phyloP scores from a whole-genome alignment of 2,329 filamentous ascomycete species.

The Albifimbria verrucaria region DNA sequence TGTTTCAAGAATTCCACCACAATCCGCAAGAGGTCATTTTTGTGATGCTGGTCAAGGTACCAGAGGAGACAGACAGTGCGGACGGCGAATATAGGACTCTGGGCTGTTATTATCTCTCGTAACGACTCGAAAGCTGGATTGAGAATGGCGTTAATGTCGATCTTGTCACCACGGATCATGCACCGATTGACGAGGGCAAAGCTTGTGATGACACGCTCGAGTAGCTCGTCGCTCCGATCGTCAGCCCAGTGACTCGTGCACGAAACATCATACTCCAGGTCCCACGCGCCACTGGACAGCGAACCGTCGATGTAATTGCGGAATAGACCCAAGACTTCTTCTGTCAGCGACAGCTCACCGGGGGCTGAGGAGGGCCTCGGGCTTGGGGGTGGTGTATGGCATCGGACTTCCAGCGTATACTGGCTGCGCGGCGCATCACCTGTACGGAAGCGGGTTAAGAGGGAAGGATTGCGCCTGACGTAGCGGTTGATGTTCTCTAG shows the following conservation, averaged over 20 bases:
- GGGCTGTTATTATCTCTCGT: slow-evolving; percentile 27
- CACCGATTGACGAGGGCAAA: slow-evolving; percentile 30
- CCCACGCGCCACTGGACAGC: slow-evolving; percentile 24
- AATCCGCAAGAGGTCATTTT: slow-evolving; percentile 26
- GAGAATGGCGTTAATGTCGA: slow-evolving; percentile 26
- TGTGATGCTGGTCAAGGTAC: slow-evolving; percentile 30
- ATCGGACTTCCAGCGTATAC: slow-evolving; percentile 27
- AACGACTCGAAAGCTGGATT: slow-evolving; percentile 31
- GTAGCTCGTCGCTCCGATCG: slow-evolving; percentile 30
- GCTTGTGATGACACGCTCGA: slow-evolving; percentile 30
- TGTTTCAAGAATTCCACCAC: slow-evolving; percentile 27
- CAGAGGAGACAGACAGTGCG: slow-evolving; percentile 31
- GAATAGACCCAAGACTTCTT: slow-evolving; percentile 24
- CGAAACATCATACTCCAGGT: slow-evolving; percentile 25
- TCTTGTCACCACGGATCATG: slow-evolving; percentile 27
- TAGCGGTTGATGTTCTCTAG: slow-evolving; percentile 38
- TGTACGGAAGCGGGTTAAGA: slow-evolving; percentile 27
- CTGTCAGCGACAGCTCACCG: slow-evolving; percentile 17
- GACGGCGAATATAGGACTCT: slow-evolving; percentile 29
- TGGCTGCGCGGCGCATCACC: slow-evolving; percentile 27
- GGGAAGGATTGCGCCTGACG: slow-evolving; percentile 33
- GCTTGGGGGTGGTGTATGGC: slow-evolving; percentile 24
- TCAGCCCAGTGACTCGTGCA: slow-evolving; percentile 19
- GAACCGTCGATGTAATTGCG: slow-evolving; percentile 25
- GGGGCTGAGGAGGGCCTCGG: slow-evolving; percentile 17